phyloP scores from a whole-genome alignment of 805 yeast genomes.

The Saturnispora sanitii region DNA sequence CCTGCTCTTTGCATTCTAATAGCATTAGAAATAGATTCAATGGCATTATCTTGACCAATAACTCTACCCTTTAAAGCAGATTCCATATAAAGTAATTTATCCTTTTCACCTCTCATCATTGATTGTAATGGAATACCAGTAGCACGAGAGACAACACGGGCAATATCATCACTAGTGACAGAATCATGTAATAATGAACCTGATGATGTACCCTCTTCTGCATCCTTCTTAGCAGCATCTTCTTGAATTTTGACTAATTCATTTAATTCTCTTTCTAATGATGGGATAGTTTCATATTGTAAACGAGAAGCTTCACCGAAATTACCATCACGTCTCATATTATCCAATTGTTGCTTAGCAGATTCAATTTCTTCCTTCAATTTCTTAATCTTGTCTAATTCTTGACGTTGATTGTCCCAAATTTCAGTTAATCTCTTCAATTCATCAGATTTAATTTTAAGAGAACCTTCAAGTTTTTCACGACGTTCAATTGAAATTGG shows the following conservation, averaged over 20 bases:
- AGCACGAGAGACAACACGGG: slow-evolving; percentile 83
- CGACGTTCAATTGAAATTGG: slow-evolving; percentile 71
- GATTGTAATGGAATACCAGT: slow-evolving; percentile 93
- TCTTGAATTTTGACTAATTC: slow-evolving; percentile 29
- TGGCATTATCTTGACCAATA: slow-evolving; percentile 94
- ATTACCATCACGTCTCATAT: slow-evolving; percentile 73
- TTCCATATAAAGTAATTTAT: slow-evolving; percentile 83
- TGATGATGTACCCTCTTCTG: too few relatives aligned
- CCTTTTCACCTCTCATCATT: slow-evolving; percentile 89
- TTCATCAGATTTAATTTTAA: slow-evolving; percentile 55
- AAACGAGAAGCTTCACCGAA: slow-evolving; percentile 84
- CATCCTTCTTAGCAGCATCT: slow-evolving; percentile 26
- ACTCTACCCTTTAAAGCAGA: slow-evolving; percentile 64
- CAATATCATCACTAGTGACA: slow-evolving; percentile 90
- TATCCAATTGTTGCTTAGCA: slow-evolving; percentile 75
- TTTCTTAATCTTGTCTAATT: slow-evolving; percentile 65
- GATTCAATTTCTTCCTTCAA: slow-evolving; percentile 78
- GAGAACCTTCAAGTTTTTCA: slow-evolving; percentile 58
- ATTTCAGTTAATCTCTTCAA: slow-evolving; percentile 60
- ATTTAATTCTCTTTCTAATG: slow-evolving; percentile 52
- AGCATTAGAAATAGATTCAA: slow-evolving; percentile 81
- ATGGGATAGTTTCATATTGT: slow-evolving; percentile 81
- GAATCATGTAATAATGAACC: slow-evolving; percentile 65
- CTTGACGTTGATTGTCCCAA: slow-evolving; percentile 79
- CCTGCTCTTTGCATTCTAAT: slow-evolving; percentile 97